Percentiles rank a stretch among this genome's conserved stretches.
phyloP scores from a whole-genome alignment of 1,139 yeast species.

The Taiozyma sp. region DNA sequence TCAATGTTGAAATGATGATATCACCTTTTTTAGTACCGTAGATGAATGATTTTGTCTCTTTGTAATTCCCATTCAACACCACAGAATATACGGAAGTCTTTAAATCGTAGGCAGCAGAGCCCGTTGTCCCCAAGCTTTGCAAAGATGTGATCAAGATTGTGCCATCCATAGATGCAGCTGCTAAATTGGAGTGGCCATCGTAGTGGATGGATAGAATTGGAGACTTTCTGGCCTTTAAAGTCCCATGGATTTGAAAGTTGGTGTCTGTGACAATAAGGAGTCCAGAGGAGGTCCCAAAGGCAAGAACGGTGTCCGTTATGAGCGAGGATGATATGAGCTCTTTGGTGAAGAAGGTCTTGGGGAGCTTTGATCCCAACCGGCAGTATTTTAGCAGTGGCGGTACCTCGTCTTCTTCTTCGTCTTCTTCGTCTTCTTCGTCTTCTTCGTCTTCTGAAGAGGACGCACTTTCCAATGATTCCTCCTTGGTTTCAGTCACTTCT shows the following conservation, averaged over 20 bases:
- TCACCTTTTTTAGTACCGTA: slow-evolving; percentile 93
- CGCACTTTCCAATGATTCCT: background rate
- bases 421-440: slow-evolving; percentile 17
- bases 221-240: slow-evolving; percentile 81
- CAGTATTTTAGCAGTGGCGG: slow-evolving; percentile 78
- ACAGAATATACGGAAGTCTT: slow-evolving; percentile 88
- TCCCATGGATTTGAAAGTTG: slow-evolving; percentile 53
- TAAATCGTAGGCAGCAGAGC: slow-evolving; percentile 64
- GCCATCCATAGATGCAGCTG: slow-evolving; percentile 92
- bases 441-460: slow-evolving; percentile 13
- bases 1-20: slow-evolving; percentile 64
- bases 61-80: slow-evolving; percentile 67
- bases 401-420: slow-evolving; percentile 36
- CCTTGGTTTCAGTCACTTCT: background rate
- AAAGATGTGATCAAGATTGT: slow-evolving; percentile 67
- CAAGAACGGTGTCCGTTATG: slow-evolving; percentile 52
- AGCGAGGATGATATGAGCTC: slow-evolving; percentile 75
- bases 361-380: slow-evolving; percentile 51
- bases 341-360: slow-evolving; percentile 57
- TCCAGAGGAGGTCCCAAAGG: slow-evolving; percentile 91
- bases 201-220: slow-evolving; percentile 68
- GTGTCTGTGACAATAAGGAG: slow-evolving; percentile 61
- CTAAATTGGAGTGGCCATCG: slow-evolving; percentile 63
- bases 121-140: slow-evolving; percentile 11
- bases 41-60: slow-evolving; percentile 54